Conservation (phyloP, 495 filamentous ascomycete genomes). For the Talaromyces thailandensis region DNA sequence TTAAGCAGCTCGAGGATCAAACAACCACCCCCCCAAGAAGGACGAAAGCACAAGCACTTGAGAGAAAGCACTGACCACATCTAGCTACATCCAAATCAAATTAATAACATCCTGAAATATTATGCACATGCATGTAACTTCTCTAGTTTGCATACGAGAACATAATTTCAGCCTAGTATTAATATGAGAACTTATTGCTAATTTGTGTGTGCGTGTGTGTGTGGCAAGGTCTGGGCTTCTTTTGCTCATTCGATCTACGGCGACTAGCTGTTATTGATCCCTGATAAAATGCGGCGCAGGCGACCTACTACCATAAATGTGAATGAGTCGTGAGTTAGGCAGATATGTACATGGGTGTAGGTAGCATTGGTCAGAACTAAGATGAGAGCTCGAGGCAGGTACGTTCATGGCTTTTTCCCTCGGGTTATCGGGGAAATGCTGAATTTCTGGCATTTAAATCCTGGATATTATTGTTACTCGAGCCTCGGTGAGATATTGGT, state of each 20-base stretch:
- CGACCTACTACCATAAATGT: not conserved
- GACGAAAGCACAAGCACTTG: not conserved
- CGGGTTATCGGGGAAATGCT: no score
- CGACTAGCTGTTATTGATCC: not conserved
- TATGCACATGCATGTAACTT: not conserved
- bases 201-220: not conserved
- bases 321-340: not conserved
- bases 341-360: not conserved
- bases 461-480: no score
- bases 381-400: not conserved
- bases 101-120: not conserved
- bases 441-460: not conserved
- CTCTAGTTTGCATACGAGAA: not conserved
- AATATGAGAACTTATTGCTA: not conserved
- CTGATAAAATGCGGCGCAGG: not conserved
- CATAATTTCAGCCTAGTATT: not conserved
- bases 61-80: not conserved
- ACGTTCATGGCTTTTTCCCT: no score
- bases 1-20: not conserved
- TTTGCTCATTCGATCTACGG: not conserved
- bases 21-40: not conserved
- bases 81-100: not conserved
- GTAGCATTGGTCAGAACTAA: not conserved
- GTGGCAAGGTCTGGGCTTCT: not conserved
- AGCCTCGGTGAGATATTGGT: no score